A percentile compares a stretch with the other conserved stretches of the same genome.
Conservation (phyloP, 345 rosid species). For the Murraya paniculata region DNA sequence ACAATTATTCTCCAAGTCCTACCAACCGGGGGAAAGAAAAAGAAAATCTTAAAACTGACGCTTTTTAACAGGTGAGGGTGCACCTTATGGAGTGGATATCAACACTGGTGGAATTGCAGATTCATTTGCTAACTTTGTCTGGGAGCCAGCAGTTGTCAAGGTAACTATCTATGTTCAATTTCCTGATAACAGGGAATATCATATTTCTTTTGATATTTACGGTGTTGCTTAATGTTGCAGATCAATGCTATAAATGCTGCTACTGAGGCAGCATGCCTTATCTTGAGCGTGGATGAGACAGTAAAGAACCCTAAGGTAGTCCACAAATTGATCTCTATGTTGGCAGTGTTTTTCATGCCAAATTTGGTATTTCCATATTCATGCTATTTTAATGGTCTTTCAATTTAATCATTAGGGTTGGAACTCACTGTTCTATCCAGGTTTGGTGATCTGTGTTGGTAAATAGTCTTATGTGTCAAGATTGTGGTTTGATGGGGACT, state of each 20-base stretch:
- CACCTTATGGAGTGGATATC: conserved; percentile 90
- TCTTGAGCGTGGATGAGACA: conserved; percentile 95
- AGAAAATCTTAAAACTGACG: neutral
- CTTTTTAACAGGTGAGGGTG: conserved; percentile 69
- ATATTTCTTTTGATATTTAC: neutral
- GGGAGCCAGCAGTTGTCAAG: conserved; percentile 99
- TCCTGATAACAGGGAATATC: neutral
- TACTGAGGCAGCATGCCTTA: conserved; percentile 97
- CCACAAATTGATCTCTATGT: neutral
- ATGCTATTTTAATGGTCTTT: neutral
- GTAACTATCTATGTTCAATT: conserved; percentile 25
- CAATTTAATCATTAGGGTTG: neutral
- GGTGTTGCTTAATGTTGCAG: conserved; percentile 35
- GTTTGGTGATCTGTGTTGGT: neutral
- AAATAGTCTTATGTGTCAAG: neutral
- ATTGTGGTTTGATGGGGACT: neutral
- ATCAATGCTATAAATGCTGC: conserved; percentile 98
- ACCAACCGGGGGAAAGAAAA: neutral
- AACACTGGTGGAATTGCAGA: conserved; percentile 94
- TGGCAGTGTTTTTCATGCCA: neutral
- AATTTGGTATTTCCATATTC: neutral
- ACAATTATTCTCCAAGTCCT: neutral
- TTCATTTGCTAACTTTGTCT: conserved; percentile 93
- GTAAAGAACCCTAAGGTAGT: conserved; percentile 97
- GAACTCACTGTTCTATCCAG: neutral